These are phyloP conservation scores for Penicillium manginii DNA, from an alignment of 495 filamentous ascomycete genomes.

Conservation along the genomic window DNA sequence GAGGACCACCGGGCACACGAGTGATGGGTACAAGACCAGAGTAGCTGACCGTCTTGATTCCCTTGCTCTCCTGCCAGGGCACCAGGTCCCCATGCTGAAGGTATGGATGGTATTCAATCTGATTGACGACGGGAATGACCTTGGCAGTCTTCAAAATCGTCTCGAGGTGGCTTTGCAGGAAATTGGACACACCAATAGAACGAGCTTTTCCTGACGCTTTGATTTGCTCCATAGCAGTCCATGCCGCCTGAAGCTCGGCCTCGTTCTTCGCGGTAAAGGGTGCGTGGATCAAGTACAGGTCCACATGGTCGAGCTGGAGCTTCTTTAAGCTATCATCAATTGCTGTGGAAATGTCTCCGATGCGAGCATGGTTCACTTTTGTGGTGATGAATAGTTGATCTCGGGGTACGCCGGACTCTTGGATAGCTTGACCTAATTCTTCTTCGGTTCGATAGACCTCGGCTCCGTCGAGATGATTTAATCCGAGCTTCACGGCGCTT, in stretches of 20 bases:
- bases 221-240: conserved; percentile 78
- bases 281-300: conserved; percentile 79
- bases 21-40: conserved; percentile 66
- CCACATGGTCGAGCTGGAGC: conserved; percentile 78
- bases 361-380: conserved; percentile 61
- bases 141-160: conserved; percentile 67
- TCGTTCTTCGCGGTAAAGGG: conserved; percentile 71
- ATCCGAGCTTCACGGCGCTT: conserved; percentile 70
- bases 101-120: conserved; percentile 90
- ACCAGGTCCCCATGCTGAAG: conserved; percentile 75
- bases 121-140: conserved; percentile 72
- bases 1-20: conserved; percentile 68
- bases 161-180: conserved; percentile 67
- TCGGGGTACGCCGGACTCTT: conserved; percentile 65
- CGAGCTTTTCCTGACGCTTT: conserved; percentile 68
- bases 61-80: conserved; percentile 63
- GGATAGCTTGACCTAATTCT: conserved; percentile 76
- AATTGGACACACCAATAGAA: conserved; percentile 88
- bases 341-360: conserved; percentile 63
- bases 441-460: conserved; percentile 82
- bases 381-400: conserved; percentile 77
- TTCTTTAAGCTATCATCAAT: conserved; percentile 74
- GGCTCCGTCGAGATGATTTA: conserved; percentile 78
- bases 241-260: conserved; percentile 66
- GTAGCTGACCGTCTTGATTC: conserved; percentile 74